phyloP scores from a whole-genome alignment of 768 basidiomycete genomes.

The Tricholoma bakamatsutake region DNA sequence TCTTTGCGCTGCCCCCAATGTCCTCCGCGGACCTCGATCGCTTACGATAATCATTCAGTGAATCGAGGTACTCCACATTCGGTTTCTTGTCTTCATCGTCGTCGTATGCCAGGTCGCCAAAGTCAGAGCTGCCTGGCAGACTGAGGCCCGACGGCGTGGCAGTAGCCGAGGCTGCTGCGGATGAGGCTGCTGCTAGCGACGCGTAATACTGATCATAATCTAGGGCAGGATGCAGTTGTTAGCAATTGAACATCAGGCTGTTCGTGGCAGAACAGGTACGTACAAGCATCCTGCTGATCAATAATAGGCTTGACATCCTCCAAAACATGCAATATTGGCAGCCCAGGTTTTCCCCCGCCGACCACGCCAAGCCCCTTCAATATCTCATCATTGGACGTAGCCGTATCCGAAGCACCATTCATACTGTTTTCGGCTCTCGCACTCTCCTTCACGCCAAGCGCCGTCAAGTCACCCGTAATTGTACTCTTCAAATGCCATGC shows the following conservation, averaged over 20 bases:
- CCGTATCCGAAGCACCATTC: constrained; percentile 17
- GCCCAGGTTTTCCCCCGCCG: constrained; percentile 29
- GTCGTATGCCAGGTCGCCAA: constrained; percentile 46
- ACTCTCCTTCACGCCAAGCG: constrained; percentile 72
- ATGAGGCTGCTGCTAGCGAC: constrained; percentile 55
- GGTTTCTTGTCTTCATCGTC: constrained; percentile 73
- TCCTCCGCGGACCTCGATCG: constrained; percentile 65
- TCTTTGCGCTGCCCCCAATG: constrained; percentile 31
- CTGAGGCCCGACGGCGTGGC: constrained; percentile 56
- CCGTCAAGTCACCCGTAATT: constrained; percentile 87
- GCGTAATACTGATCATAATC: constrained; percentile 85
- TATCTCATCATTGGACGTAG: constrained; percentile 64
- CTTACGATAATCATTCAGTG: constrained; percentile 68
- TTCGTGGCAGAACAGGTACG: constrained; percentile 20
- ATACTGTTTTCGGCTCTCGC: constrained; percentile 39
- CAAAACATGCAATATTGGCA: constrained; percentile 13
- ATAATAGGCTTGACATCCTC: constrained; percentile 27
- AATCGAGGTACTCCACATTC: constrained; percentile 58
- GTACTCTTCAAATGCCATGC: constrained; percentile 96
- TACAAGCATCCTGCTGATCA: constrained; percentile 62
- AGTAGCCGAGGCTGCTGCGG: constrained; percentile 48
- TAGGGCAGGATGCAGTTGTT: constrained; percentile 19
- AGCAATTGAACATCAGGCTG: neutral
- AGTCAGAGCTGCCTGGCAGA: constrained; percentile 37
- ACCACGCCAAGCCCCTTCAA: constrained; percentile 61